A percentile compares a stretch with the other conserved stretches of the same genome.
Conservation (phyloP, 257 asterid species). For the Salvia miltiorrhiza region DNA sequence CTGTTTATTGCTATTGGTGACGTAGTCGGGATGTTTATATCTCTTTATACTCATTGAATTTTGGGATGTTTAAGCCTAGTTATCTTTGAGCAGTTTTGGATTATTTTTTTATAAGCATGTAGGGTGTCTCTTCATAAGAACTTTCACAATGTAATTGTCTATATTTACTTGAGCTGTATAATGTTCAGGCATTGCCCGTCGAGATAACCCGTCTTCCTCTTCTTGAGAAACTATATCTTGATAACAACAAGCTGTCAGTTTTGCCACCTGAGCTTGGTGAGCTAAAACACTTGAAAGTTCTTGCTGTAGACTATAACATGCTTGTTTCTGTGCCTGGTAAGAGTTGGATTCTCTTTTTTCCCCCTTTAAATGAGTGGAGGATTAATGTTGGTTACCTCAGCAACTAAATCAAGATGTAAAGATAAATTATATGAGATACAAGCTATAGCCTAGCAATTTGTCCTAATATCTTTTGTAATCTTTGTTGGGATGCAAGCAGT, state of each 20-base stretch:
- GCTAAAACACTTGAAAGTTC: slow-evolving; percentile 84
- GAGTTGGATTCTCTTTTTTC: slow-evolving; percentile 25
- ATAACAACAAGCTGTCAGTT: slow-evolving; percentile 76
- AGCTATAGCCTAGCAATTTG: background rate
- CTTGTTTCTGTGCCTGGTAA: slow-evolving; percentile 93
- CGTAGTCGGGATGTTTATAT: background rate
- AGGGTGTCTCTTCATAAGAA: slow-evolving; percentile 5
- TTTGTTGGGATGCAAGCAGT: slow-evolving; percentile 49
- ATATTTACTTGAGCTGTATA: slow-evolving; percentile 23
- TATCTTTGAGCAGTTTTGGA: background rate
- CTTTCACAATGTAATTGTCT: slow-evolving; percentile 6
- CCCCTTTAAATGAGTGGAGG: slow-evolving; percentile 5
- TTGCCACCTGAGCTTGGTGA: slow-evolving; percentile 97
- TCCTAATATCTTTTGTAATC: slow-evolving; percentile 26
- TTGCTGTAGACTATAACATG: slow-evolving; percentile 84
- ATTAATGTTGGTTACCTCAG: slow-evolving; percentile 11
- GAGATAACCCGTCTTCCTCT: slow-evolving; percentile 85
- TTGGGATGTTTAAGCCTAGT: slow-evolving; percentile 2
- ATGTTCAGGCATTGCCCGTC: slow-evolving; percentile 71
- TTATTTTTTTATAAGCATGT: slow-evolving; percentile 16
- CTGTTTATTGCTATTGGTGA: background rate
- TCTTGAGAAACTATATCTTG: slow-evolving; percentile 93
- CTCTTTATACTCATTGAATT: background rate
- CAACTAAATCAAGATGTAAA: background rate
- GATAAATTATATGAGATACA: slow-evolving; percentile 5